phyloP scores from a whole-genome alignment of 2,329 filamentous ascomycete species.

The Fusarium torulosum region DNA sequence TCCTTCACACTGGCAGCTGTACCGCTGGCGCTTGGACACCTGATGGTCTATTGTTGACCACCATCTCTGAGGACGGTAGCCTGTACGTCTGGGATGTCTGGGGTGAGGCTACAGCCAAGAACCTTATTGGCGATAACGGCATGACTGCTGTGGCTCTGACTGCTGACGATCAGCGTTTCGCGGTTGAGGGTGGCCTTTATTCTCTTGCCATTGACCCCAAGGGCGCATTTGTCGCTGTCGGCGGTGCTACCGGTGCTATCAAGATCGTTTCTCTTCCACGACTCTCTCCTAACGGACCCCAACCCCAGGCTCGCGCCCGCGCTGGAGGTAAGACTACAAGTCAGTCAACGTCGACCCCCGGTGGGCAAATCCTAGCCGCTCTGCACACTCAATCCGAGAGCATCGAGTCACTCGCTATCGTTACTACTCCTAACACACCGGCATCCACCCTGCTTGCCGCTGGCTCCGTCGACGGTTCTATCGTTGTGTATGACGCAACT shows the following conservation, averaged over 20 bases:
- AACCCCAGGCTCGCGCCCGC: constrained; percentile 43
- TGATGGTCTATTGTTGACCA: constrained; percentile 87
- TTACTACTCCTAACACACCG: constrained; percentile 53
- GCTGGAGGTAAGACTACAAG: constrained; percentile 52
- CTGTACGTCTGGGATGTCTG: constrained; percentile 95
- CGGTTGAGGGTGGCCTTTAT: constrained; percentile 91
- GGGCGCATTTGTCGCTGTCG: constrained; percentile 83
- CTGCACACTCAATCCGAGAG: constrained; percentile 81
- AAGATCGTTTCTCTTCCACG: constrained; percentile 87
- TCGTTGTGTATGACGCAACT: constrained; percentile 88
- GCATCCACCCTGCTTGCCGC: constrained; percentile 71
- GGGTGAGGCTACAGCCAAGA: constrained; percentile 75
- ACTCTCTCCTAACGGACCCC: constrained; percentile 51
- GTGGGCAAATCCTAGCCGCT: constrained; percentile 79
- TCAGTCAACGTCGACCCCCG: constrained; percentile 54
- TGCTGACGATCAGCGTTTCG: constrained; percentile 87
- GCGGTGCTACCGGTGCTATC: constrained; percentile 88
- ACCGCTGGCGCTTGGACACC: constrained; percentile 93
- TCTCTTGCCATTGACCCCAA: constrained; percentile 86
- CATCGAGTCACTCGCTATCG: constrained; percentile 81
- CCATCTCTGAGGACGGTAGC: constrained; percentile 88
- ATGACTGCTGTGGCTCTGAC: constrained; percentile 82
- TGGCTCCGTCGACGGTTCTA: constrained; percentile 79
- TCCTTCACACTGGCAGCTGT: constrained; percentile 86
- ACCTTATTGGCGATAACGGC: constrained; percentile 64